Base-by-base conservation (phyloP, 1,139 yeast genomes). In the Kazachstania sp. region DNA sequence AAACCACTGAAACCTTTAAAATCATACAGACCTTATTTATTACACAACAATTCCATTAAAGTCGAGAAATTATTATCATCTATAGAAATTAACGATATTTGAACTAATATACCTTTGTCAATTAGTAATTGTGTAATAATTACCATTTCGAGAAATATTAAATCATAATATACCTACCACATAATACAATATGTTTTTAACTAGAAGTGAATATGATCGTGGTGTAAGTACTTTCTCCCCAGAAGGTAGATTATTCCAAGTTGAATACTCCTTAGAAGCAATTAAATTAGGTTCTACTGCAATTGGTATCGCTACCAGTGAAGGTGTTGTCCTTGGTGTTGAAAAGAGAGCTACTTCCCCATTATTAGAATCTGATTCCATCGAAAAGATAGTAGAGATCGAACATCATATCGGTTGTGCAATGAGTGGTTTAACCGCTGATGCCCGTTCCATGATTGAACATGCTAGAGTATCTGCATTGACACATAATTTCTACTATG, bases 171-270 rank as follows among this genome's bases (percentile, higher is more conserved):
- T 12, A 13, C 12, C 13, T 15, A 38, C n/a, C 12, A n/a, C 2
- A 38, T n/a, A n/a, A 23, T n/a, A 20, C 9, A 13, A 1, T 29
- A 92, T 92, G 99, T 94, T 94, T 71, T 78, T 94, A 60, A 94
- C 98, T 26, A 83, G 99, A 83, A 86, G 95, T 71, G 99, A 94
- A 75, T 94, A 94, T 69, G 99, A 94, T 67, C 86, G 99, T 70
- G 98, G 98, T 54, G 98, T 94, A 48, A 85, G 95, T 63, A 92
- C 98, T 8, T 94, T 94, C 69, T 90, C 97, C 1, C 99, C 99
- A 15, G 99, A 94, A 68, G 99, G 99, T 31, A 85, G 99, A 65
- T 74, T 94, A 53, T 94, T 94, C 71, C 99, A 94, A 71, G 99
- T 94, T 41, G 99, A 94, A 68, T 94, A 94, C 69, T 94, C 98